phyloP scores from a whole-genome alignment of 306 rosid species.

The Comarum palustre region DNA sequence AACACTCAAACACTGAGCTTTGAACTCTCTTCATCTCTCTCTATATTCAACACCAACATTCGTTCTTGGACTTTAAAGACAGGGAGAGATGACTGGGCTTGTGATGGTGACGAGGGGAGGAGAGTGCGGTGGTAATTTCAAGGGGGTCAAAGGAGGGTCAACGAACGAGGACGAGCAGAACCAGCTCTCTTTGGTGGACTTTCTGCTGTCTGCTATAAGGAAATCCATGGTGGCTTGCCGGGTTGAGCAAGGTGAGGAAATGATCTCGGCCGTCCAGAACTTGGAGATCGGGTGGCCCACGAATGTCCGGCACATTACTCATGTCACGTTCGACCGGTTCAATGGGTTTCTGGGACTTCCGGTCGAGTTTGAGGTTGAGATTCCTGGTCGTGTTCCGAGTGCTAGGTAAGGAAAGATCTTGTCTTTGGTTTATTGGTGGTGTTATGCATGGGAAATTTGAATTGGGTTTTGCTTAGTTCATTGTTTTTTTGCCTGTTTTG shows the following conservation, averaged over 20 bases:
- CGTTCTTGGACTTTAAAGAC: neutral
- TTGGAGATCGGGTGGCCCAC: conserved; percentile 96
- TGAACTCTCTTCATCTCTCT: neutral
- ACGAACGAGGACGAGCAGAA: conserved; percentile 45
- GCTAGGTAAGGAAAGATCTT: conserved; percentile 54
- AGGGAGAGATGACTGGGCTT: conserved; percentile 54
- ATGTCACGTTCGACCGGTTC: conserved; percentile 93
- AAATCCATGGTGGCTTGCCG: conserved; percentile 90
- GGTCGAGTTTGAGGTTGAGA: conserved; percentile 68
- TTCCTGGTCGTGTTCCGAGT: conserved; percentile 93
- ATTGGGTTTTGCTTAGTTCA: conserved; percentile 17
- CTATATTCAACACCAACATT: conserved; percentile 2
- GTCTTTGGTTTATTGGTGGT: neutral
- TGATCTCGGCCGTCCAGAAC: conserved; percentile 61
- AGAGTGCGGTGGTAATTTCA: conserved; percentile 57
- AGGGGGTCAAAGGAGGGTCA: conserved; percentile 21
- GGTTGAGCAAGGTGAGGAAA: conserved; percentile 59
- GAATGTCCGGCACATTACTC: conserved; percentile 72
- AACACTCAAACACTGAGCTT: neutral
- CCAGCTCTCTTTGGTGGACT: conserved; percentile 58
- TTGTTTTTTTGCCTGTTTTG: neutral
- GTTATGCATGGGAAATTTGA: conserved; percentile 18
- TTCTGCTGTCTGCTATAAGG: conserved; percentile 67
- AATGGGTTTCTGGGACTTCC: conserved; percentile 94
- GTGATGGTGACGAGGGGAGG: conserved; percentile 78